These are phyloP conservation scores for Apocynum venetum DNA, from an alignment of 257 asterid genomes.

Conservation along the genomic window DNA sequence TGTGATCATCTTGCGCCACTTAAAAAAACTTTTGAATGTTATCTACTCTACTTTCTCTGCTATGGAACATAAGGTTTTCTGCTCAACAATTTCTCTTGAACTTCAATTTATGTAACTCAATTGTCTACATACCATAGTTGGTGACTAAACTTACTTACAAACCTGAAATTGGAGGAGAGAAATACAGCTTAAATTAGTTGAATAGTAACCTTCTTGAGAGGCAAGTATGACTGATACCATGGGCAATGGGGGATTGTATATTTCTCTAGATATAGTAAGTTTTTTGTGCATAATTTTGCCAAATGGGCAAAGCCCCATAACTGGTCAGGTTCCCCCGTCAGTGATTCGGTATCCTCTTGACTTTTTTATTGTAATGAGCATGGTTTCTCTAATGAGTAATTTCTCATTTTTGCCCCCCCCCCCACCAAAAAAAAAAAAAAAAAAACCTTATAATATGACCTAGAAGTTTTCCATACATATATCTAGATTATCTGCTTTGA, in stretches of 20 bases:
- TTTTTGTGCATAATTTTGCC: not conserved
- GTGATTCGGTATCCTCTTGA: not conserved
- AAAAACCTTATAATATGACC: not conserved
- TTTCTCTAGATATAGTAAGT: too few relatives aligned
- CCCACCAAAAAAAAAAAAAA: too few relatives aligned
- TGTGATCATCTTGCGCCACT: not conserved
- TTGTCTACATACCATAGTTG: not conserved
- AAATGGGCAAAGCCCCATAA: not conserved
- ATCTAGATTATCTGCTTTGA: not conserved
- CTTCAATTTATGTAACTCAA: not conserved
- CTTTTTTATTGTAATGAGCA: too few relatives aligned
- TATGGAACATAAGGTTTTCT: not conserved
- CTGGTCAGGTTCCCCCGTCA: not conserved
- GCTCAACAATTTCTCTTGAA: not conserved
- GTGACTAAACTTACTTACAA: not conserved
- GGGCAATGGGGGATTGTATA: not conserved
- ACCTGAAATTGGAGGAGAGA: not conserved
- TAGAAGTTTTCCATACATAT: not conserved
- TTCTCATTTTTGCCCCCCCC: too few relatives aligned
- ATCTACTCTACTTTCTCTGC: not conserved
- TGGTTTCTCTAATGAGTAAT: too few relatives aligned
- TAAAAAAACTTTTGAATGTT: not conserved
- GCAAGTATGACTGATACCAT: not conserved
- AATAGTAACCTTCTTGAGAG: slow-evolving; percentile 5
- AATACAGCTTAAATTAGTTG: not conserved